phyloP scores from a whole-genome alignment of 805 yeast genomes.

The Ascoidea tarda region DNA sequence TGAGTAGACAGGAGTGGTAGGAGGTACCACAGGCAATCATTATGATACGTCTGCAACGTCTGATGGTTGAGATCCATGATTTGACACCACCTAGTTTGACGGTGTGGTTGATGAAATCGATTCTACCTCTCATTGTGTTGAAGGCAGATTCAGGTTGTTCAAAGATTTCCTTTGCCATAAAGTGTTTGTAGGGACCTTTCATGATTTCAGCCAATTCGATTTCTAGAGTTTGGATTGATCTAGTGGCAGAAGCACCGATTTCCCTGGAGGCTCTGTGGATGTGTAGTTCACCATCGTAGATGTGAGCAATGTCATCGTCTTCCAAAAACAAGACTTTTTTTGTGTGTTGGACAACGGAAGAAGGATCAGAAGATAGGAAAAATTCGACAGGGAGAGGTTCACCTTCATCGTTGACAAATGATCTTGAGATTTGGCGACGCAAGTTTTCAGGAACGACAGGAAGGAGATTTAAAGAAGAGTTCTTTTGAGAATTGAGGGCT shows the following conservation, averaged over 20 bases:
- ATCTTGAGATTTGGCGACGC: slow-evolving; percentile 90
- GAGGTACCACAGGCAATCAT: slow-evolving; percentile 99
- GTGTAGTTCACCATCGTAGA: slow-evolving; percentile 95
- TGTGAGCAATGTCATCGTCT: slow-evolving; percentile 98
- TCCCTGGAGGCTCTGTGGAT: slow-evolving; percentile 90
- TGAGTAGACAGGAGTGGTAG: slow-evolving; percentile 92
- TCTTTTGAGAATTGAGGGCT: slow-evolving; percentile 8
- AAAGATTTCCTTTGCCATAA: slow-evolving; percentile 97
- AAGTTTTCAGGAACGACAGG: slow-evolving; percentile 46
- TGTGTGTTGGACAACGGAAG: slow-evolving; percentile 93
- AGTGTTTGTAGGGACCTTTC: slow-evolving; percentile 94
- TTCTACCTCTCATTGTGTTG: slow-evolving; percentile 98
- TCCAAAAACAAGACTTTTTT: slow-evolving; percentile 92
- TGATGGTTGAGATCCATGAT: slow-evolving; percentile 70
- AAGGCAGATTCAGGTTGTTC: slow-evolving; percentile 98
- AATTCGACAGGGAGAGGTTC: slow-evolving; percentile 90
- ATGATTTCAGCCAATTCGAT: slow-evolving; percentile 94
- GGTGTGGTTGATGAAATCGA: slow-evolving; percentile 69
- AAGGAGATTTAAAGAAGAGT: slow-evolving; percentile 13
- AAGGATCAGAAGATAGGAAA: slow-evolving; percentile 92
- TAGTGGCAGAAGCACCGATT: slow-evolving; percentile 80
- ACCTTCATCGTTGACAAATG: slow-evolving; percentile 90
- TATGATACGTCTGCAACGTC: slow-evolving; percentile 88
- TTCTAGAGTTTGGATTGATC: slow-evolving; percentile 94
- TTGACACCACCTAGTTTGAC: slow-evolving; percentile 86